Evolutionary conservation across 106 monocot genomes (phyloP).

Genomic region (Dioscorea dumetorum): DNA sequence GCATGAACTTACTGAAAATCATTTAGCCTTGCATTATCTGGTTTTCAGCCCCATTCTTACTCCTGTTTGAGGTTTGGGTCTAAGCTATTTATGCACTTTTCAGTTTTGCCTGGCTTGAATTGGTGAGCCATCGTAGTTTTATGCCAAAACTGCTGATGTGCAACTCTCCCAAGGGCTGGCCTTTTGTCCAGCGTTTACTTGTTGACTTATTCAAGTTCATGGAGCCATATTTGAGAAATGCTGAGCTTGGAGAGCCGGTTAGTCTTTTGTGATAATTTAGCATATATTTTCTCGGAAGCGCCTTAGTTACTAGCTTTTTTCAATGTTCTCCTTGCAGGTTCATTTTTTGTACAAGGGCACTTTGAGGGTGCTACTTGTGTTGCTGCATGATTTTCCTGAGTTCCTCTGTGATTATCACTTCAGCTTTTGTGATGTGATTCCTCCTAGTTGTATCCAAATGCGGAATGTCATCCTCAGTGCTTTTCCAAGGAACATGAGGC

Average conservation of each 20-base stretch:
- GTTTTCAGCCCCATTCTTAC: too few relatives aligned
- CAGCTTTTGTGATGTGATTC: slow-evolving; percentile 97
- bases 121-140: slow-evolving; percentile 88
- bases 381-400: slow-evolving; percentile 96
- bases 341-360: slow-evolving; percentile 82
- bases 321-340: slow-evolving; percentile 32
- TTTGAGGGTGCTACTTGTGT: slow-evolving; percentile 79
- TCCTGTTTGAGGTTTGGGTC: background rate
- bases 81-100: slow-evolving; percentile 8
- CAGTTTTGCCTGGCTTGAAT: slow-evolving; percentile 98
- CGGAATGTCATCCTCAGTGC: slow-evolving; percentile 98
- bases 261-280: slow-evolving; percentile 7
- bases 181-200: slow-evolving; percentile 82
- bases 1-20: too few relatives aligned
- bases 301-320: background rate
- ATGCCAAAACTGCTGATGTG: slow-evolving; percentile 79
- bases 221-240: slow-evolving; percentile 89
- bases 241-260: slow-evolving; percentile 78
- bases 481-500: slow-evolving; percentile 90
- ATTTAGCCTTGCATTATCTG: too few relatives aligned
- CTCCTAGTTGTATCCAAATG: slow-evolving; percentile 92
- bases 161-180: slow-evolving; percentile 83
- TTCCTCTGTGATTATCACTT: slow-evolving; percentile 97
- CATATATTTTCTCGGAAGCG: background rate
- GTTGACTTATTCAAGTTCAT: slow-evolving; percentile 91